phyloP scores from a whole-genome alignment of 352 stramenopile genomes.

The Blastocystis sp. region DNA sequence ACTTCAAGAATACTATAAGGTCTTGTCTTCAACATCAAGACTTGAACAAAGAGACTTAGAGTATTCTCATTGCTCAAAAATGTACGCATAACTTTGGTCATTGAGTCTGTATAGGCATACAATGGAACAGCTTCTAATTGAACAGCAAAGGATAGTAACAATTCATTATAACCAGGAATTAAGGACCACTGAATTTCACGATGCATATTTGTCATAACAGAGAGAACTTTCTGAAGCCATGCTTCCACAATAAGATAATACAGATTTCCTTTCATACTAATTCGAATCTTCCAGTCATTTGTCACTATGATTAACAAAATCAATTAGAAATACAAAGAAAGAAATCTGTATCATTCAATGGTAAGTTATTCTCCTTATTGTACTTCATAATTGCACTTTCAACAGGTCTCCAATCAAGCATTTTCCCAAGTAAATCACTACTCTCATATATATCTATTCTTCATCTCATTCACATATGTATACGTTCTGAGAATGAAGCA shows the following conservation, averaged over 20 bases:
- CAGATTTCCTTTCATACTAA: slow-evolving; percentile 60
- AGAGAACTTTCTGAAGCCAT: slow-evolving; percentile 59
- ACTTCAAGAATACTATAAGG: slow-evolving; percentile 59
- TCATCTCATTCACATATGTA: neutral
- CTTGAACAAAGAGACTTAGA: slow-evolving; percentile 47
- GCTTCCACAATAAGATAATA: slow-evolving; percentile 61
- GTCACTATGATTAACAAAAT: neutral
- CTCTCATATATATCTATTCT: neutral
- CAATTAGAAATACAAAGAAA: neutral
- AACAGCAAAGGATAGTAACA: slow-evolving; percentile 39
- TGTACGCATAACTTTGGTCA: slow-evolving; percentile 61
- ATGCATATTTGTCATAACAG: slow-evolving; percentile 58
- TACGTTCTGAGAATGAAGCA: neutral
- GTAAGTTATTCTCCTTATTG: slow-evolving; percentile 1
- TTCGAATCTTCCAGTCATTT: slow-evolving; percentile 58
- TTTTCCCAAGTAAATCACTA: slow-evolving; percentile 20
- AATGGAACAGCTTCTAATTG: slow-evolving; percentile 40
- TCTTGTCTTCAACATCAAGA: slow-evolving; percentile 39
- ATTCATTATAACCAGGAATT: slow-evolving; percentile 61
- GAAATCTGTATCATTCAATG: slow-evolving; percentile 38
- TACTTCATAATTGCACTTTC: slow-evolving; percentile 23
- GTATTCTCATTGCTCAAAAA: slow-evolving; percentile 58
- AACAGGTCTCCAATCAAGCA: slow-evolving; percentile 48
- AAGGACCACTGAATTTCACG: slow-evolving; percentile 58
- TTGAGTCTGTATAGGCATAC: slow-evolving; percentile 7